Evolutionary conservation across 2,329 filamentous ascomycete species (phyloP), one percentile per base, ranked within the genome.

Genomic region (Aureobasidium sp.): DNA sequence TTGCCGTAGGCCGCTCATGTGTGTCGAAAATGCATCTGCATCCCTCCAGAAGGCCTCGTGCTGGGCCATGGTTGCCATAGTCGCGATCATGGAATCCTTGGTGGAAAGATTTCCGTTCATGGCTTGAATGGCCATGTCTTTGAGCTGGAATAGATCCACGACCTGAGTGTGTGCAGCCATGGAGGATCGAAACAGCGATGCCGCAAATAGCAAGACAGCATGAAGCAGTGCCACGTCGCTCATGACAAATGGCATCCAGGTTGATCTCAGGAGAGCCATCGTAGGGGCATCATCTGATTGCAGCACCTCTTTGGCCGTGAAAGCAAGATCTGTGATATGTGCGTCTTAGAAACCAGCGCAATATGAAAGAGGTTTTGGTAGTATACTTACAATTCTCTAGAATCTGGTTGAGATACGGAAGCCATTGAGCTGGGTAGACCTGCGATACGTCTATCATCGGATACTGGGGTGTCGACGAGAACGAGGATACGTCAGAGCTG

Each of bases 41-140:
- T 74, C 72, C 29, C 79, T 79, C 64, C 77, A 80, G 63, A 81
- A 76, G n/a, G 78, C 78, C 66, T 82, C 80, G 66, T 79, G 81
- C 63, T 75, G 77, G 10, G 79, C 79, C 78, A 82, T 79, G 64
- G 79, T 78, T 37, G 77, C 77, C 4, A 80, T 77, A 3, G 79
- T 78, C 8, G 75, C 77, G 54, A 81, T 74, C 36, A 80, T 63
- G 14, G 74, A 74, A 65, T 81, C 78, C 63, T 69, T 75, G 7
- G 74, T 67, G 16, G 66, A 66, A 34, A 80, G 68, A 9, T 71
- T 70, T 5, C 69, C 63, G 62, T 79, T 79, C 68, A 81, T 77
- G 37, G 74, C 71, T 25, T 68, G 64, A 44, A 81, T 73, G 14
- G 78, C 77, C 66, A 77, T 74, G 37, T 73, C 74, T 60, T 77